Percentiles rank a stretch among this genome's conserved stretches.
phyloP scores from a whole-genome alignment of 257 asterid genomes.

The Petunia secreta region DNA sequence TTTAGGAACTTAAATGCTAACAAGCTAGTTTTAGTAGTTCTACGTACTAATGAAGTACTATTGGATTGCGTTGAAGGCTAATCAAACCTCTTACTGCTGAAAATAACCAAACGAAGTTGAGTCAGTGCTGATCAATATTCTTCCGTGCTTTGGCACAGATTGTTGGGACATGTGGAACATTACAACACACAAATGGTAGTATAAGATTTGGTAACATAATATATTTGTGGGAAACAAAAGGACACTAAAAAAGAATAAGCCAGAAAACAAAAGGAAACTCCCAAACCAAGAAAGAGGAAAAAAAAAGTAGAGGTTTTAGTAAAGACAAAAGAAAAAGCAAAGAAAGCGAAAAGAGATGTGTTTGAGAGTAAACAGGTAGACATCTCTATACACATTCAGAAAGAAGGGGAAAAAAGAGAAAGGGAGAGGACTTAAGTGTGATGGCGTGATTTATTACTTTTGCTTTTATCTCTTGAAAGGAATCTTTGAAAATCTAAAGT shows the following conservation, averaged over 20 bases:
- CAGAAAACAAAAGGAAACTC: constrained; percentile 31
- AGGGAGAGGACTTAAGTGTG: constrained; percentile 34
- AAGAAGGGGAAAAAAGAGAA: constrained; percentile 28
- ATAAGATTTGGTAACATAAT: not conserved
- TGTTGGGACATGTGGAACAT: constrained; percentile 32
- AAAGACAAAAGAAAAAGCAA: constrained; percentile 35
- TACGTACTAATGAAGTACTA: no score
- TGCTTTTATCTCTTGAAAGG: constrained; percentile 65
- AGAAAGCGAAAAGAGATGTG: constrained; percentile 61
- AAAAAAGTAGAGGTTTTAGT: not conserved
- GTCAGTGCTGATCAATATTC: not conserved
- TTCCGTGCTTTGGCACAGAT: constrained; percentile 30
- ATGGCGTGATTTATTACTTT: constrained; percentile 65
- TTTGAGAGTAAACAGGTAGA: constrained; percentile 22
- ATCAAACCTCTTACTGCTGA: no score
- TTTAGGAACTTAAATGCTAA: no score
- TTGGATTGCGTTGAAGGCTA: no score
- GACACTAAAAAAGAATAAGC: constrained; percentile 35
- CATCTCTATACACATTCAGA: constrained; percentile 32
- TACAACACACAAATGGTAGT: constrained; percentile 3
- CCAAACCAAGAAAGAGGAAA: constrained; percentile 2
- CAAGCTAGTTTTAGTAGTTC: no score
- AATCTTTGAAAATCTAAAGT: constrained; percentile 68
- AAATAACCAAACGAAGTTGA: no score
- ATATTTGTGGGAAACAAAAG: constrained; percentile 37